These are phyloP conservation scores for Trichothecium roseum DNA, from an alignment of 2,329 filamentous ascomycete genomes.

Conservation along the genomic window DNA sequence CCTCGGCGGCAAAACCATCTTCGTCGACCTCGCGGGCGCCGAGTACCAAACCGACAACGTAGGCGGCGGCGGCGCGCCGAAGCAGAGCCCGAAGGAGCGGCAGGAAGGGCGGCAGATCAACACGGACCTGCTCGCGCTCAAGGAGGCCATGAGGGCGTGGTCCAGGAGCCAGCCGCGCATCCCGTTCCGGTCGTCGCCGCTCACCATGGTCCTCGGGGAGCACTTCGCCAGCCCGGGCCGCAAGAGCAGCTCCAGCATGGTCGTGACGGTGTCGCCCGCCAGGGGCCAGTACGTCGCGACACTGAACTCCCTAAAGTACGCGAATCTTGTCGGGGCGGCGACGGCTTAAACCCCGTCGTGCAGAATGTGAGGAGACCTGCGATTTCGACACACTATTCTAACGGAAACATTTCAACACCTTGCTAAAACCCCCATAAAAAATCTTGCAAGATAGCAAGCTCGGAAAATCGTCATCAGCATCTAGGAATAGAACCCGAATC, in stretches of 20 bases:
- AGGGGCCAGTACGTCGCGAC: constrained; percentile 25
- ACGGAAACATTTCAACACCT: no score
- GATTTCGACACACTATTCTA: no score
- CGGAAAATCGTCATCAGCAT: no score
- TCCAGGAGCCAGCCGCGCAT: constrained; percentile 20
- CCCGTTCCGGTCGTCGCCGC: constrained; percentile 27
- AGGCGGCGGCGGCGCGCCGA: constrained; percentile 4
- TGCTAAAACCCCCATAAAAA: no score
- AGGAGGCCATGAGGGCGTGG: constrained; percentile 33
- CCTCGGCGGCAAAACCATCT: constrained; percentile 29
- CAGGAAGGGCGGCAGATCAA: constrained; percentile 33
- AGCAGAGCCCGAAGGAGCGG: constrained; percentile 18
- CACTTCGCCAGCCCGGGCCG: constrained; percentile 17
- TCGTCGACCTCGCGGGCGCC: constrained; percentile 33
- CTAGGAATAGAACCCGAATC: no score
- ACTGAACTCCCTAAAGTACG: constrained; percentile 32
- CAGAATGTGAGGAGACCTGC: no score
- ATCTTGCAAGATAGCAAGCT: no score
- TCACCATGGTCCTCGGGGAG: constrained; percentile 31
- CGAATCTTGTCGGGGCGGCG: constrained; percentile 25
- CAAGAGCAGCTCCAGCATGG: constrained; percentile 9
- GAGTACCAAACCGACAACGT: constrained; percentile 30
- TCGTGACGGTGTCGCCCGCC: constrained; percentile 24
- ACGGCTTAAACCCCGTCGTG: no score
- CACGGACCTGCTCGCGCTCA: constrained; percentile 30